Percentiles rank a stretch among this genome's conserved stretches.
These are phyloP conservation scores for Penicillium sp. DNA, from an alignment of 2,329 filamentous ascomycete genomes.

Conservation along the genomic window DNA sequence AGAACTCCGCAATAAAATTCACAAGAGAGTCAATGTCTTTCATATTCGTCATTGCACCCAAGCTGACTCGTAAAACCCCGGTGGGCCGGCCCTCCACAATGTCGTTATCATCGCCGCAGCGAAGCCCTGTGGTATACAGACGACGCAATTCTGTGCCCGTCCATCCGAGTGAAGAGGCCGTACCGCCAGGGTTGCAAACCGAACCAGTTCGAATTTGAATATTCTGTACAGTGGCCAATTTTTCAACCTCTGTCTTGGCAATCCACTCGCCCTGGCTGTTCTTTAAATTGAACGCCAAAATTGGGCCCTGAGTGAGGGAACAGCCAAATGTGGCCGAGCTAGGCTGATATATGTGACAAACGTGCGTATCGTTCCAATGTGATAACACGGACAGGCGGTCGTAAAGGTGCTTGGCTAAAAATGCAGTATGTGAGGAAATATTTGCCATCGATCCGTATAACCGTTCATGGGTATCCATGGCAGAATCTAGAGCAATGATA, in stretches of 20 bases:
- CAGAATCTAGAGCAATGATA: constrained; percentile 78
- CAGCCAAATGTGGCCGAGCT: constrained; percentile 43
- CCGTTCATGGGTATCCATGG: constrained; percentile 66
- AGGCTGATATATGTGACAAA: constrained; percentile 67
- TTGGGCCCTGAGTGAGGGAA: constrained; percentile 62
- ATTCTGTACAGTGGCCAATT: constrained; percentile 72
- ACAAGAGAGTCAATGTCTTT: constrained; percentile 73
- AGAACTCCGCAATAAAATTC: constrained; percentile 71
- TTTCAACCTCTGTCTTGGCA: constrained; percentile 82
- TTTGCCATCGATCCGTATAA: constrained; percentile 71
- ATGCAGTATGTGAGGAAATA: constrained; percentile 70
- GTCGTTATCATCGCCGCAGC: constrained; percentile 81
- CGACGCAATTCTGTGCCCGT: constrained; percentile 77
- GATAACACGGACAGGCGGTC: constrained; percentile 58
- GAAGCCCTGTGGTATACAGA: constrained; percentile 81
- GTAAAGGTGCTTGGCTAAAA: constrained; percentile 61
- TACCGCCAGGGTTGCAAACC: constrained; percentile 87
- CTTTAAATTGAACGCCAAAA: constrained; percentile 79
- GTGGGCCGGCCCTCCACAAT: constrained; percentile 82
- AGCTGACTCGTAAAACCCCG: constrained; percentile 78
- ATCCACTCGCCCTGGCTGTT: constrained; percentile 71
- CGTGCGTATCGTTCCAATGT: constrained; percentile 67
- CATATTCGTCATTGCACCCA: constrained; percentile 85
- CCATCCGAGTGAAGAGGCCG: constrained; percentile 71
- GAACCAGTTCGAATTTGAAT: constrained; percentile 87